Evolutionary conservation across 352 stramenopile genomes (phyloP).

Genomic region (Phytophthora podocarpi): DNA sequence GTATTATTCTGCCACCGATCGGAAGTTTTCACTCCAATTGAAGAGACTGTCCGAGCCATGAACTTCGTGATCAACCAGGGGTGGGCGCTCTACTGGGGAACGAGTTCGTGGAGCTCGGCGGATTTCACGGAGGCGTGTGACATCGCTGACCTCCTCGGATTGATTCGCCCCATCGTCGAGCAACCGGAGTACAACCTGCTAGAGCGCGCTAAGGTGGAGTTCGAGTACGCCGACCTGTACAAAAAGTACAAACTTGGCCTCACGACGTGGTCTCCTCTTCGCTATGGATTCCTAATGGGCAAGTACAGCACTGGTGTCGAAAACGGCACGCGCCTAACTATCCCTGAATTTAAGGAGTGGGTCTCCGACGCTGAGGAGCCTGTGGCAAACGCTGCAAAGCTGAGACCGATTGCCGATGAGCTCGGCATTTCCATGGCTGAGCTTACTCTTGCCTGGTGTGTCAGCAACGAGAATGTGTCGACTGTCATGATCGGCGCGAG

Average conservation of each 20-base stretch:
- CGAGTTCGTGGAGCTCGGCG: constrained; percentile 51
- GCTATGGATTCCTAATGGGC: constrained; percentile 58
- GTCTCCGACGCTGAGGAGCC: constrained; percentile 13
- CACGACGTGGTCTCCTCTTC: constrained; percentile 40
- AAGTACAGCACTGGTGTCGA: constrained; percentile 56
- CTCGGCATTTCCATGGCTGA: constrained; percentile 45
- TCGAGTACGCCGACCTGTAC: constrained; percentile 58
- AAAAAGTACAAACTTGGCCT: constrained; percentile 56
- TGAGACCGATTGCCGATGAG: constrained; percentile 43
- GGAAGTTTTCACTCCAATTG: constrained; percentile 41
- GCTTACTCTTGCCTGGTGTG: constrained; percentile 63
- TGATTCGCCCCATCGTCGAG: constrained; percentile 43
- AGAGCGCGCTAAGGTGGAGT: constrained; percentile 54
- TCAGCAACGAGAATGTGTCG: constrained; percentile 60
- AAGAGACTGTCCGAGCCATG: constrained; percentile 59
- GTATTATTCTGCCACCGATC: constrained; percentile 43
- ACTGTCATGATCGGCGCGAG: constrained; percentile 65
- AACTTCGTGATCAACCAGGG: constrained; percentile 47
- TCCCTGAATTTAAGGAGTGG: not conserved
- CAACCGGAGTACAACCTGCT: constrained; percentile 69
- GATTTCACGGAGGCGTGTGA: constrained; percentile 51
- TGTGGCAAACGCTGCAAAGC: constrained; percentile 32
- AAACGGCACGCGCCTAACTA: constrained; percentile 34
- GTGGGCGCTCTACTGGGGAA: constrained; percentile 61
- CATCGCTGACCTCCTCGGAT: constrained; percentile 37